Evolutionary conservation across 148 eudicot genomes (phyloP).

Genomic region (Heliamphora exappendiculata): DNA sequence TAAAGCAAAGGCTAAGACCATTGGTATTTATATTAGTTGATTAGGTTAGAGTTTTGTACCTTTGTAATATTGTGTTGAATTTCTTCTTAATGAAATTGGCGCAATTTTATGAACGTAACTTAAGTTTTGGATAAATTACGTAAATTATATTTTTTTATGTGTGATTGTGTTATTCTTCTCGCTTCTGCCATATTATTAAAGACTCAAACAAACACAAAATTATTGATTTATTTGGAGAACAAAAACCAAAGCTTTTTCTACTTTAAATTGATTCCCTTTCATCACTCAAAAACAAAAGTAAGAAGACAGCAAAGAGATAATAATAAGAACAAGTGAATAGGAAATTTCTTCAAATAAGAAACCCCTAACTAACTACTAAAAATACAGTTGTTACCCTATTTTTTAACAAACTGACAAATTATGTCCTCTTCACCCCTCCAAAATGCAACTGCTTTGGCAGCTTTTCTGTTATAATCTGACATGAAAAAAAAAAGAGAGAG

Average conservation of each 20-base stretch:
- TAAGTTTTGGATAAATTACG: too few species aligned
- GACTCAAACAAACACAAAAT: background rate
- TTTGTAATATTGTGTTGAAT: too few species aligned
- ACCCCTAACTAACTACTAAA: background rate
- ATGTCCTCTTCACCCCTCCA: constrained; percentile 1
- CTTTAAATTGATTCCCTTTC: background rate
- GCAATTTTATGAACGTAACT: too few species aligned
- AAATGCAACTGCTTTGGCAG: constrained; percentile 16
- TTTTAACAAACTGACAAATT: constrained; percentile 18
- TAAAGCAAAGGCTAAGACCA: too few species aligned
- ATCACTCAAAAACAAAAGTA: background rate
- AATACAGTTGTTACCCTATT: constrained; percentile 13
- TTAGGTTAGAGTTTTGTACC: too few species aligned
- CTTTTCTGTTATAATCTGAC: constrained; percentile 26
- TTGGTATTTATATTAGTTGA: too few species aligned
- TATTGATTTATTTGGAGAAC: background rate
- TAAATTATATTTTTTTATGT: too few species aligned
- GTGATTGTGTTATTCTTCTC: too few species aligned
- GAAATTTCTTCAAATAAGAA: constrained; percentile 14
- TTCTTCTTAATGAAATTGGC: too few species aligned
- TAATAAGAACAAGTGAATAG: background rate
- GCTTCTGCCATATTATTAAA: too few species aligned
- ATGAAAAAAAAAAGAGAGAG: background rate
- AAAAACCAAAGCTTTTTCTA: background rate
- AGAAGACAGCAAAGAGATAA: constrained; percentile 4